These are phyloP conservation scores for Pistacia vera DNA, from an alignment of 345 rosid species.

Conservation along the genomic window DNA sequence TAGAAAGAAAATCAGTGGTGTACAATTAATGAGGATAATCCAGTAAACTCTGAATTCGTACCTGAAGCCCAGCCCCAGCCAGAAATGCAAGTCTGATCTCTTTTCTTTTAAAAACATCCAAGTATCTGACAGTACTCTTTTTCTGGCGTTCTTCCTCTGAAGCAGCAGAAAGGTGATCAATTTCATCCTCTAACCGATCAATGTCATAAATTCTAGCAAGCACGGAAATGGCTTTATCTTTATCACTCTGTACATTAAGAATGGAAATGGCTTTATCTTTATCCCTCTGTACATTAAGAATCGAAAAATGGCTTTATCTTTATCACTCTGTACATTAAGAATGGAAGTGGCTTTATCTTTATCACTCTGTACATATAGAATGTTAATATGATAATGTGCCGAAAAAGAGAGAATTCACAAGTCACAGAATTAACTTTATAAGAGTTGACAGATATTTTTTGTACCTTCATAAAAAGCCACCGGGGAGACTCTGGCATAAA, in stretches of 20 bases:
- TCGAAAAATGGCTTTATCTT: conserved; percentile 49
- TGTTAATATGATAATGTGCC: conserved; percentile 1
- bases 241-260: conserved; percentile 46
- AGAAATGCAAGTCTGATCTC: conserved; percentile 90
- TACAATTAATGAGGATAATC: neutral
- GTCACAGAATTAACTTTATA: neutral
- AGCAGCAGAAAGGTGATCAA: conserved; percentile 62
- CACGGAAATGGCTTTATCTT: conserved; percentile 53
- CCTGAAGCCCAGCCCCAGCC: conserved; percentile 98
- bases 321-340: conserved; percentile 46
- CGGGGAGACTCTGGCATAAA: conserved; percentile 95
- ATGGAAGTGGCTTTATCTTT: conserved; percentile 38
- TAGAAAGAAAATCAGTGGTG: neutral
- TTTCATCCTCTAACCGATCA: conserved; percentile 81
- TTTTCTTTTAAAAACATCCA: conserved; percentile 75
- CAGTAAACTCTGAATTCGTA: conserved; percentile 28
- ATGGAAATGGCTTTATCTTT: conserved; percentile 50
- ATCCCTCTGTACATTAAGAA: conserved; percentile 44
- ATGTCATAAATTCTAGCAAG: conserved; percentile 75
- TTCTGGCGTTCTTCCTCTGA: conserved; percentile 61
- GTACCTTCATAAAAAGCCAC: conserved; percentile 94
- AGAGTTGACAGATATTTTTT: neutral
- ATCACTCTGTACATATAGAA: neutral
- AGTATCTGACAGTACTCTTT: conserved; percentile 47
- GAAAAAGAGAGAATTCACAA: neutral